Percentiles rank a stretch among this genome's conserved stretches.
Evolutionary conservation across 371 early-diverging fungal species (phyloP).

Genomic region (Zychaea mexicana): DNA sequence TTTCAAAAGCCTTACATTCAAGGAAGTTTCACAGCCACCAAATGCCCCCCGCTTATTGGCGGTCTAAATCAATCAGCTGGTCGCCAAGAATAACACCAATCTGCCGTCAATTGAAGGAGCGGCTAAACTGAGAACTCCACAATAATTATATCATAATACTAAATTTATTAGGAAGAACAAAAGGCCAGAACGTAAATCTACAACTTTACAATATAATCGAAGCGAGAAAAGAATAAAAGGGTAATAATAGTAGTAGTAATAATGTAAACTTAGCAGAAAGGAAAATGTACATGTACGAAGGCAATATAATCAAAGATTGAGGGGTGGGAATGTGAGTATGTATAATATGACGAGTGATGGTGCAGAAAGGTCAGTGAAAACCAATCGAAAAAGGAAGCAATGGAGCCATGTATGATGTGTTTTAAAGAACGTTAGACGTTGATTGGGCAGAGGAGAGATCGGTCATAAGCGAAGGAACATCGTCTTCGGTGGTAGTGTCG

Average conservation of each 20-base stretch:
- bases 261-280: no score
- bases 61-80: no score
- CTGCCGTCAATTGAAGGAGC: neutral
- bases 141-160: neutral
- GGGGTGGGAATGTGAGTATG: neutral
- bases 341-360: neutral
- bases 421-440: neutral
- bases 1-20: neutral
- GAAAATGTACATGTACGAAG: no score
- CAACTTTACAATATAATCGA: neutral
- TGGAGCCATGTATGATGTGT: no score
- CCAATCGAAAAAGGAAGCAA: neutral
- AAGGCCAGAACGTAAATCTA: neutral
- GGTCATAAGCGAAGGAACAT: slow-evolving; percentile 18
- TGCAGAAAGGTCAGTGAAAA: neutral
- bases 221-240: no score
- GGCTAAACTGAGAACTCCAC: neutral
- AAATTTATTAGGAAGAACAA: no score
- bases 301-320: neutral
- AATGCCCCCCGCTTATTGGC: neutral
- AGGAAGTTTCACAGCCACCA: slow-evolving; percentile 1
- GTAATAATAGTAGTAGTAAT: no score
- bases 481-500: slow-evolving; percentile 9
- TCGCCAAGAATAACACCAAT: neutral
- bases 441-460: slow-evolving; percentile 8